Evolutionary conservation across 129 eudicot species (phyloP), one percentile per base, ranked within the genome.

Genomic region (Tanacetum coccineum): DNA sequence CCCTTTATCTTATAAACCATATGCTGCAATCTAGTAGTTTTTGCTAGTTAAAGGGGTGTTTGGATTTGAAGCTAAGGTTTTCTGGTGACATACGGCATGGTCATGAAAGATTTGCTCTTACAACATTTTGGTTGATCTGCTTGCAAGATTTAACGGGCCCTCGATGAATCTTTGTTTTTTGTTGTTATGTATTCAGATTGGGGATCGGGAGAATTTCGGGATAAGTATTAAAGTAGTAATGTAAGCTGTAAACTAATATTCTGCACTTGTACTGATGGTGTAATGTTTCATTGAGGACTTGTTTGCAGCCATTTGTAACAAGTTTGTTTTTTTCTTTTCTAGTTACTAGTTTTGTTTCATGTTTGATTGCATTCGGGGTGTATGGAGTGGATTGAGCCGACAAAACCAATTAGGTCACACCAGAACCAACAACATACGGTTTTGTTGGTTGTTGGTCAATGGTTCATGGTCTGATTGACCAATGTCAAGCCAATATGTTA

Each of bases 1-100:
- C 9, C 42, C 42, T 36, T 36, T 36, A 36, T 36, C 42, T 36
- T 36, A 36, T 36, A 36, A 36, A 36, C 42, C 42, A 7, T 36
- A 36, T 36, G 6, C 62, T 62, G 32, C 46, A 36, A 50, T 51
- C 46, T 62, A 20, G 22, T 36, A 72, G 22, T 69, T 40, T 36
- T 36, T 36, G 42, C 42, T 36, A 36, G 42, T 36, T 36, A 36
- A 36, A 36, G 42, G 42, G 50, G 19, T 13, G 45, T 67, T 45
- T 45, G 56, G 15, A 17, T 67, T 15, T 67, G 30, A 30, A 51
- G 62, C 42, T 12, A 11, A 52, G 40, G 9, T 12, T 17, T 30
- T 28, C 22, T 54, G 21, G 62, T 36, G 36, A 15, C 70, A 66
- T 66, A 66, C 30, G 58, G 61, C 13, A 11, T 68, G 54, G 28